Evolutionary conservation across 164 flowering plant species (phyloP).

Genomic region (Vitis labrusca): DNA sequence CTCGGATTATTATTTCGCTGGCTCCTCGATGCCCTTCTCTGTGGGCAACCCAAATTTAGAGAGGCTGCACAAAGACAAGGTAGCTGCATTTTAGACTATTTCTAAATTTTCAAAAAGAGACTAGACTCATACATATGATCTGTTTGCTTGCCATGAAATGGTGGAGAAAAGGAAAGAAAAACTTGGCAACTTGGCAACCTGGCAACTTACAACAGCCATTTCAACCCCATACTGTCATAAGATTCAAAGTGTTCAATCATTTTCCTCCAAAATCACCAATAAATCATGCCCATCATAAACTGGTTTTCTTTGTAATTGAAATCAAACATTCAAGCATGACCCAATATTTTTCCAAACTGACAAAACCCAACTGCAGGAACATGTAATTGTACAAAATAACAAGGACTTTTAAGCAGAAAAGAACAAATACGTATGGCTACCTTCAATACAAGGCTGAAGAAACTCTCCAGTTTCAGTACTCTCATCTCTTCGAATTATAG

Average conservation of each 20-base stretch:
- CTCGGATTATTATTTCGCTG: constrained; percentile 27
- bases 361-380: neutral
- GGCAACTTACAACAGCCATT: too few species aligned
- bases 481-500: constrained; percentile 80
- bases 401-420: neutral
- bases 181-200: too few species aligned
- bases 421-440: constrained; percentile 27
- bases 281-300: neutral
- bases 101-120: neutral
- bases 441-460: constrained; percentile 94
- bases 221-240: too few species aligned
- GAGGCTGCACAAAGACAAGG: constrained; percentile 29
- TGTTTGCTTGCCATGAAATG: too few species aligned
- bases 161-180: too few species aligned
- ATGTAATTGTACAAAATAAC: neutral
- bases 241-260: too few species aligned
- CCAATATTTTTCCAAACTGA: neutral
- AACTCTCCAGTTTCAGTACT: constrained; percentile 67
- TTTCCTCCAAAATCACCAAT: too few species aligned
- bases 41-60: constrained; percentile 43
- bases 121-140: neutral
- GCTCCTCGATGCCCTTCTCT: constrained; percentile 42
- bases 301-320: neutral
- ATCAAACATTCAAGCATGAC: neutral
- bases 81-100: neutral